A percentile compares a stretch with the other conserved stretches of the same genome.
phyloP scores from a whole-genome alignment of 2,329 filamentous ascomycete genomes.

The Penicillium sp. region DNA sequence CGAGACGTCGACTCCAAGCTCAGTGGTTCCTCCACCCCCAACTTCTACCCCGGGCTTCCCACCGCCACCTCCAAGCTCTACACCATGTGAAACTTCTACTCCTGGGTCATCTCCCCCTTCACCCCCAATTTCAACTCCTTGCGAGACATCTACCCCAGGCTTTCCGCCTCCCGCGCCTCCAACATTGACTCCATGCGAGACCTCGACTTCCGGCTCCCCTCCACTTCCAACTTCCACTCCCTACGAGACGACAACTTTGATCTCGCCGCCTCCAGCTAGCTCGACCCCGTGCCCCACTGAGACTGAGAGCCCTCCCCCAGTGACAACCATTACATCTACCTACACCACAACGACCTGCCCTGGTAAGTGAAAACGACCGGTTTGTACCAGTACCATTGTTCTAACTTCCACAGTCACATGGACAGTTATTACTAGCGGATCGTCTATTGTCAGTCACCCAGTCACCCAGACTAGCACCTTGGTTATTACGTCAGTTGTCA shows the following conservation, averaged over 20 bases:
- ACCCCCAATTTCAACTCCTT: conserved; percentile 5
- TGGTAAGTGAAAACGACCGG: conserved; percentile 16
- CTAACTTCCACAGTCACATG: conserved; percentile 20
- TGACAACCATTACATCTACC: conserved; percentile 21
- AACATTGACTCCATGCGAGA: conserved; percentile 12
- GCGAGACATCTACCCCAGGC: conserved; percentile 7
- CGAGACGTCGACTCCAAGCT: conserved; percentile 4
- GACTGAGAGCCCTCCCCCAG: conserved; percentile 8
- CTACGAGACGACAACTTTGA: conserved; percentile 3
- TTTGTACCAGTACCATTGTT: conserved; percentile 5
- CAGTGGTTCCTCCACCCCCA: conserved; percentile 1
- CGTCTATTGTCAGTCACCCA: conserved; percentile 21
- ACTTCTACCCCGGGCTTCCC: conserved; percentile 3
- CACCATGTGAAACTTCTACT: conserved; percentile 9
- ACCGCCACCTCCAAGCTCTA: conserved; percentile 1
- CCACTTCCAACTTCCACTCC: conserved; percentile 6
- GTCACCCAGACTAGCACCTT: conserved; percentile 26
- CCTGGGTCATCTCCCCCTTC: conserved; percentile 1
- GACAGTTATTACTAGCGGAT: conserved; percentile 22
- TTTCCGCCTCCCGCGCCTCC: conserved; percentile 6
- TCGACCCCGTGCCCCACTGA: conserved; percentile 11
- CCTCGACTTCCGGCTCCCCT: conserved; percentile 4
- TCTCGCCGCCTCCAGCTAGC: conserved; percentile 6
- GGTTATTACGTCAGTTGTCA: conserved; percentile 23
- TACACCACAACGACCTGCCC: conserved; percentile 32